Evolutionary conservation across 2,329 filamentous ascomycete species (phyloP), one percentile per base, ranked within the genome.

Genomic region (Fusarium pininemorale): DNA sequence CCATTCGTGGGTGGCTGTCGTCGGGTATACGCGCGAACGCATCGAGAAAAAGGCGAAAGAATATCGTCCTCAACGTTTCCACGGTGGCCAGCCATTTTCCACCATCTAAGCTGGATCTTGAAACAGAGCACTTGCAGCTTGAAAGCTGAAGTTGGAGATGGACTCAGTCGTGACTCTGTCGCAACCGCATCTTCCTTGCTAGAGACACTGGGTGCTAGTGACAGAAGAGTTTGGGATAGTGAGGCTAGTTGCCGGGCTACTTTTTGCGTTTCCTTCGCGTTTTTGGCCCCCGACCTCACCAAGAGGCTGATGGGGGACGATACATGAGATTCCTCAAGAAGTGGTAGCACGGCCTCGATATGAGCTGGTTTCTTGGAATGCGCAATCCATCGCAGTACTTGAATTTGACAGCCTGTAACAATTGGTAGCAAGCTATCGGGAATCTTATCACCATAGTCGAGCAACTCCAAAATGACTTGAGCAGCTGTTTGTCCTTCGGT

Each of bases 121-220:
- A 95, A 85, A 15, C 90, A 92, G 3, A 93, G 80, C 2, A 86
- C 83, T 75, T 95, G 93, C 2, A 94, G 80, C 69, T 89, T 87
- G 56, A 95, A 87, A 4, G 89, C 88, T 4, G 84, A 81, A 28
- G 86, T 83, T 3, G 93, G 91, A 4, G 85, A 84, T 7, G 91
- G 85, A 68, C 87, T 89, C 13, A 90, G 80, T 32, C 87, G 85
- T 14, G 85, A 81, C 67, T 92, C 88, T 8, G 82, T 77, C 1
- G 90, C 90, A 3, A 85, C 73, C 7, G 81, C 81, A 76, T 95
- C 93, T 45, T 91, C 89, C 15, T 89, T 87, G 55, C 85, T 84
- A 5, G 92, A 90, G n/a, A 92, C 84, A 75, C 89, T 92, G 3
- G 93, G 92, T 35, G 91, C 89, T 3, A 95, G 82, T 1, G 90